phyloP scores from a whole-genome alignment of 345 rosid species.

The Mercurialis annua region DNA sequence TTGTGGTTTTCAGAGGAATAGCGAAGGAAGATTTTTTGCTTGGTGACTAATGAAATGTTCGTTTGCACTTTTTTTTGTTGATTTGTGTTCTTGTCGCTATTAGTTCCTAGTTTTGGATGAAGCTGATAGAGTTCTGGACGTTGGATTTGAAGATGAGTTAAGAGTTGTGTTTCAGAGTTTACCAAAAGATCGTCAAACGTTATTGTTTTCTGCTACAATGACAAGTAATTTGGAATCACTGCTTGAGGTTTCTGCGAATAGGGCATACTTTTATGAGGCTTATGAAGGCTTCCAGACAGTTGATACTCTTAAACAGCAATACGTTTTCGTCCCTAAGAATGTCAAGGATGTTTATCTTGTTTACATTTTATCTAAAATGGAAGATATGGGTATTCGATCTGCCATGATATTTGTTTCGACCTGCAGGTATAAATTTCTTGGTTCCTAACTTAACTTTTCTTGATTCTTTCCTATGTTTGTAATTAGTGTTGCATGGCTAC shows the following conservation, averaged over 20 bases:
- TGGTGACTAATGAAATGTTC: no score
- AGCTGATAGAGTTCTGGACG: slow-evolving; percentile 96
- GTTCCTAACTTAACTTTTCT: background rate
- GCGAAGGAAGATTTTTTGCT: background rate
- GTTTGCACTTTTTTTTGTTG: no score
- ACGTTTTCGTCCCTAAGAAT: slow-evolving; percentile 59
- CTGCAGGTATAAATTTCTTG: slow-evolving; percentile 58
- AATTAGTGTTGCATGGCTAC: background rate
- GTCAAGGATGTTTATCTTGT: slow-evolving; percentile 85
- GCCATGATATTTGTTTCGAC: slow-evolving; percentile 93
- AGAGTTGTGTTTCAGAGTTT: slow-evolving; percentile 60
- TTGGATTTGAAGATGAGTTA: slow-evolving; percentile 88
- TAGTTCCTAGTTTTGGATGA: slow-evolving; percentile 92
- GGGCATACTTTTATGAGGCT: slow-evolving; percentile 90
- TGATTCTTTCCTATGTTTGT: background rate
- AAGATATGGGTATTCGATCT: slow-evolving; percentile 79
- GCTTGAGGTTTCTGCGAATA: slow-evolving; percentile 78
- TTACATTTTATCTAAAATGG: slow-evolving; percentile 72
- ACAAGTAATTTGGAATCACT: slow-evolving; percentile 64
- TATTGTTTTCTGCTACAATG: slow-evolving; percentile 95
- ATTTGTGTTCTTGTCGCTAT: slow-evolving; percentile 12
- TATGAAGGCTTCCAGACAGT: slow-evolving; percentile 90
- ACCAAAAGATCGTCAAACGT: slow-evolving; percentile 75
- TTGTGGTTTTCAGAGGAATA: background rate
- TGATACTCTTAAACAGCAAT: slow-evolving; percentile 83